Percentiles rank a stretch among this genome's conserved stretches.
phyloP scores from a whole-genome alignment of 345 rosid genomes.

The Syzygium oleosum region DNA sequence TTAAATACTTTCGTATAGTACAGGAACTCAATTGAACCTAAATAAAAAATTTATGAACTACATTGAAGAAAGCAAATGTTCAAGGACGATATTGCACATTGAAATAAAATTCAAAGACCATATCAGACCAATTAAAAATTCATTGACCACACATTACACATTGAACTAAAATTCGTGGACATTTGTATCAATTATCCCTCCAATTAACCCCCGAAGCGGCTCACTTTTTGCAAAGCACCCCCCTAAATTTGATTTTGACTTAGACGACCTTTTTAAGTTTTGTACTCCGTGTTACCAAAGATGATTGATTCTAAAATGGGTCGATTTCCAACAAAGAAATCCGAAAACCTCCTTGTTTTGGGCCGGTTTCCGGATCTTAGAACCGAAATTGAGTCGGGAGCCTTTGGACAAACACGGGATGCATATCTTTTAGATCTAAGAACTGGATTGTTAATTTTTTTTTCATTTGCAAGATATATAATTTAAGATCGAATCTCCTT shows the following conservation, averaged over 20 bases:
- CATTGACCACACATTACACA: too few relatives aligned
- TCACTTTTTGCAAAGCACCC: neutral
- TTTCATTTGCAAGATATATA: neutral
- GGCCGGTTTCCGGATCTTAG: neutral
- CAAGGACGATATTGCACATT: too few relatives aligned
- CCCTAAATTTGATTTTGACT: neutral
- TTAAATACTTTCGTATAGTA: too few relatives aligned
- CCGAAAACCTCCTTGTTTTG: neutral
- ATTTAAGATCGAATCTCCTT: neutral
- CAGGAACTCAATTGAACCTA: too few relatives aligned
- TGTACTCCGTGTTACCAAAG: neutral
- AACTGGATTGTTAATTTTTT: accelerated
- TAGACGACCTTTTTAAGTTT: neutral
- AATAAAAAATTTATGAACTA: too few relatives aligned
- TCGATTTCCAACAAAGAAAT: neutral
- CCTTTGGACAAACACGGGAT: neutral
- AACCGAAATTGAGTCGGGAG: neutral
- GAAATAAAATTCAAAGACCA: too few relatives aligned
- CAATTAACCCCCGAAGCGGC: neutral
- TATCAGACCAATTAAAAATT: too few relatives aligned
- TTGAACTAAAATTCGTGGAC: too few relatives aligned
- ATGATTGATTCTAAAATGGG: neutral
- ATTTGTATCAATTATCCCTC: too few relatives aligned
- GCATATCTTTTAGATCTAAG: accelerated
- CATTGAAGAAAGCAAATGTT: too few relatives aligned